Evolutionary conservation across 148 eudicot species (phyloP).

Genomic region (Chenopodium formosanum): DNA sequence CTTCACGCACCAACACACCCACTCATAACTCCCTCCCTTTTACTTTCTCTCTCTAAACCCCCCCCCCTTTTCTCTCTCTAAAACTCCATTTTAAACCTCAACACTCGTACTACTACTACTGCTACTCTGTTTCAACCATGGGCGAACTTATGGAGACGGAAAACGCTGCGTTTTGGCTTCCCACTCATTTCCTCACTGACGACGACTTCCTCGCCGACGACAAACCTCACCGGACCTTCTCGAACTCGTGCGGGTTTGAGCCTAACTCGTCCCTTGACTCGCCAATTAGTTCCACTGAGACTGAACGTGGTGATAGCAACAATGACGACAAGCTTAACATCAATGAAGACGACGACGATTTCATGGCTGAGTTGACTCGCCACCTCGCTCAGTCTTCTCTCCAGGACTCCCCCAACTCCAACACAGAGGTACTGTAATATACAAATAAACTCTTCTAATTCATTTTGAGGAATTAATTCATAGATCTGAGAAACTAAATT

Average conservation of each 20-base stretch:
- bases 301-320: constrained; percentile 26
- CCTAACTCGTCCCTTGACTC: constrained; percentile 42
- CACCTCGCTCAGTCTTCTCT: constrained; percentile 45
- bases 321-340: constrained; percentile 28
- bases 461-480: background rate
- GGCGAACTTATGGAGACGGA: constrained; percentile 25
- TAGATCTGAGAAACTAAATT: constrained; percentile 28
- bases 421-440: constrained; percentile 22
- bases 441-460: too few relatives aligned
- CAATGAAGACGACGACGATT: constrained; percentile 45
- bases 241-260: background rate
- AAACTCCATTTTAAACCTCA: background rate
- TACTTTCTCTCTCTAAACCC: background rate
- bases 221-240: background rate
- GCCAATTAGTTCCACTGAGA: constrained; percentile 39
- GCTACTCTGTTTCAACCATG: constrained; percentile 16
- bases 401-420: constrained; percentile 20
- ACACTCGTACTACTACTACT: background rate
- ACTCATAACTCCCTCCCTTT: constrained; percentile 1
- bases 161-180: constrained; percentile 62
- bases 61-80: background rate
- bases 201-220: constrained; percentile 41
- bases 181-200: constrained; percentile 60
- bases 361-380: constrained; percentile 46
- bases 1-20: constrained; percentile 28